Conservation (phyloP, 2,329 filamentous ascomycete species). For the Podosphaera fusca region DNA sequence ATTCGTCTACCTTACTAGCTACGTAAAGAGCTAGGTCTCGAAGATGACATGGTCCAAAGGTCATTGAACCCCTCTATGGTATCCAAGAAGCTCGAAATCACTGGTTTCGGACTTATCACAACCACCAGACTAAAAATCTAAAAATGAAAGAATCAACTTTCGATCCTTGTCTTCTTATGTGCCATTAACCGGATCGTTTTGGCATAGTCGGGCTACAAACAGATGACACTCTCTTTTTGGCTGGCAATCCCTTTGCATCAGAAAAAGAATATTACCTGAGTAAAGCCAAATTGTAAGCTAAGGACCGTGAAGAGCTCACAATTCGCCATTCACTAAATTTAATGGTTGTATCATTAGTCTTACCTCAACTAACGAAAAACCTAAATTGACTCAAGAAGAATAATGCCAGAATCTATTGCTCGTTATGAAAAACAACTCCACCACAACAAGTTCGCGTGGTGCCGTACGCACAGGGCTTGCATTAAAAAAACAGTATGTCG, state of each 20-base stretch:
- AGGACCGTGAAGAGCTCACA: neutral
- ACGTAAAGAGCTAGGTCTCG: neutral
- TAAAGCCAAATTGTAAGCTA: slow-evolving; percentile 2
- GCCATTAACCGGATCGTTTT: neutral
- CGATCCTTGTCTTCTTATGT: neutral
- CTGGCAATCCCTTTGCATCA: neutral
- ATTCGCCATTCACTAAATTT: neutral
- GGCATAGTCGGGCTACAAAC: slow-evolving; percentile 5
- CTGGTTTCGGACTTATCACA: no score
- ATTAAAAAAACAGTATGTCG: slow-evolving; percentile 2
- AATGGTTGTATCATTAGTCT: neutral
- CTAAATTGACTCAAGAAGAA: neutral
- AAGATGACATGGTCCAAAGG: no score
- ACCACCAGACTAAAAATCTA: no score
- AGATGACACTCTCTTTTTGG: slow-evolving; percentile 4
- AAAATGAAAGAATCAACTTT: no score
- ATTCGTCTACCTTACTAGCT: neutral
- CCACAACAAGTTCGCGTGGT: neutral
- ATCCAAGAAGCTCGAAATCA: no score
- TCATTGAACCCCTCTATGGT: no score
- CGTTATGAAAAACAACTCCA: neutral
- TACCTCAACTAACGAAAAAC: neutral
- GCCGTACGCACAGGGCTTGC: neutral
- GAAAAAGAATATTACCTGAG: slow-evolving; percentile 1
- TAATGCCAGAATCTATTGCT: neutral